Base-by-base conservation (phyloP, 2,329 filamentous ascomycete species). In the Paecilomyces sp. region DNA sequence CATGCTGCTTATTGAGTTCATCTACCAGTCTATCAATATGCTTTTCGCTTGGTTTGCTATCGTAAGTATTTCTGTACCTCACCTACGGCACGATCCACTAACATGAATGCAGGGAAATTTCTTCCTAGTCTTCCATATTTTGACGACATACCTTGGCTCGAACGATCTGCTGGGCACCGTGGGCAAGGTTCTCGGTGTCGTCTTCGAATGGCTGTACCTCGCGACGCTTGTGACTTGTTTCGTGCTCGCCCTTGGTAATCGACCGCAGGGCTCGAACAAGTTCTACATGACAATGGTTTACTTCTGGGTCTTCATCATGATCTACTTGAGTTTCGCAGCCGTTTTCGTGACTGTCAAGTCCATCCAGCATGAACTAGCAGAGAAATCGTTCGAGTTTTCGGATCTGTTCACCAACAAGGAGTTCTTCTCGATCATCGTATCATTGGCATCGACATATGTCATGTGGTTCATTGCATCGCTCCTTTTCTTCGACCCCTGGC, bases 11-110 rank as follows among this genome's bases (percentile, higher is more conserved):
- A 76, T 97, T 66, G 94, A 99, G 73, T 97, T 97, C 74, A 80
- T 89, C 66, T 99, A 97, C 79, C 92, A 97, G 76, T 94, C 91
- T 1, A 83, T 88, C 76, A 96, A 91, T 82, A 97, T 97, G 91
- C 84, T 99, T 71, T 99, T 97, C 74, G 92, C 94, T 57, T 99
- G 94, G 94, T 97, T 99, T 72, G 91, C 89, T 68, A 94, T 97
- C 70, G 90, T 81, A 71, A 74, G 78, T 74, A 6, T 47, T 33
- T 2, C 47, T n/a, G 55, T 57, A 3, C 52, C 33, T 41, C 22
- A 54, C 3, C 15, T n/a, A 57, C 47, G 9, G 31, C 52, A 3
- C 2, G 30, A 30, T 31, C 47, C 59, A 28, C 62, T 64, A 60
- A 65, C 60, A 58, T 47, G 50, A 13, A 56, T 18, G 28, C 58